Evolutionary conservation across 2,329 filamentous ascomycete species (phyloP).

Genomic region (Chrysoporthe deuterocubensis): DNA sequence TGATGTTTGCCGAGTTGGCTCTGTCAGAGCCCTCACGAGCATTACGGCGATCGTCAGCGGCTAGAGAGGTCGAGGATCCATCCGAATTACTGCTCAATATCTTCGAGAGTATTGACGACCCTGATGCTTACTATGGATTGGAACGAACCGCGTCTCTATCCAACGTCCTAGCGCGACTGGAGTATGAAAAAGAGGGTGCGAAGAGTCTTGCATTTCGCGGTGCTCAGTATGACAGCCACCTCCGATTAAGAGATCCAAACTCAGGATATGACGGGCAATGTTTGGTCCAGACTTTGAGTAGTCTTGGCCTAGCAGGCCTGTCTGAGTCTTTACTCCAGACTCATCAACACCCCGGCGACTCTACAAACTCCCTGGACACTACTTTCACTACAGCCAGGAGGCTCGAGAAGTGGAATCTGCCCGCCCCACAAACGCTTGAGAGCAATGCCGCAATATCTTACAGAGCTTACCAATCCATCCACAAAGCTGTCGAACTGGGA

Average conservation of each 20-base stretch:
- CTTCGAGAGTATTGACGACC: constrained; percentile 92
- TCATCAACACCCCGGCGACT: constrained; percentile 63
- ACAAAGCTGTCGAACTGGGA: constrained; percentile 63
- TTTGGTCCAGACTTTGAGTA: constrained; percentile 76
- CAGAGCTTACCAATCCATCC: constrained; percentile 78
- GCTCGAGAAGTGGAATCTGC: constrained; percentile 90
- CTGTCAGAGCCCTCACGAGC: constrained; percentile 59
- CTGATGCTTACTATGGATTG: constrained; percentile 93
- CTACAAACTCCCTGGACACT: constrained; percentile 65
- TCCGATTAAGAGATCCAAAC: constrained; percentile 63
- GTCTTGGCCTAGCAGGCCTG: constrained; percentile 82
- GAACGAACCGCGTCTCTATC: constrained; percentile 76
- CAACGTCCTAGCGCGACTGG: constrained; percentile 79
- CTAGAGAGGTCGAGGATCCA: constrained; percentile 54
- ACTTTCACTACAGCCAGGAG: constrained; percentile 81
- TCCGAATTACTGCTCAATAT: constrained; percentile 76
- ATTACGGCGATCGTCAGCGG: constrained; percentile 69
- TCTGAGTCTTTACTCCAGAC: constrained; percentile 78
- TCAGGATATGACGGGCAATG: constrained; percentile 66
- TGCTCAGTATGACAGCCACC: constrained; percentile 85
- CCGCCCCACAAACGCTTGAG: constrained; percentile 65
- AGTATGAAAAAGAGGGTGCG: constrained; percentile 85
- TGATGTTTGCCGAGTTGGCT: constrained; percentile 80
- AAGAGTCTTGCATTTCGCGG: constrained; percentile 91
- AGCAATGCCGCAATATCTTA: constrained; percentile 75